Conservation (phyloP, 192 early-diverging fungal species). For the Umbelopsis isabellina region DNA sequence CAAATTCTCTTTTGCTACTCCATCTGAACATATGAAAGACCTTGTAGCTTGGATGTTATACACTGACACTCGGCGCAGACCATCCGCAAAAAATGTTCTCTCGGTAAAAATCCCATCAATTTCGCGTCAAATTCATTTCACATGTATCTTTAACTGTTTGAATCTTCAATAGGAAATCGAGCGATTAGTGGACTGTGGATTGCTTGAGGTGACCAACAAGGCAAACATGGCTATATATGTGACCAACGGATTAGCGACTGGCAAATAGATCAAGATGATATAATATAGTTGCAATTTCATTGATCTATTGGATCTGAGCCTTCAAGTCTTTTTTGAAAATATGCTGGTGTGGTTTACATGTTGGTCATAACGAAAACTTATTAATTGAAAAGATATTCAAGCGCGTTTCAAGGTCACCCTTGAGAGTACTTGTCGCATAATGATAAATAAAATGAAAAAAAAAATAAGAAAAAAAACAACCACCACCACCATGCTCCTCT, state of each 20-base stretch:
- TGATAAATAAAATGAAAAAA: not conserved
- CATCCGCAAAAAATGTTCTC: slow-evolving; percentile 29
- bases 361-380: no score
- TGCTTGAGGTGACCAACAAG: slow-evolving; percentile 23
- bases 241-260: slow-evolving; percentile 23
- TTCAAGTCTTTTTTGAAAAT: no score
- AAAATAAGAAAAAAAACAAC: not conserved
- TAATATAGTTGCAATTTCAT: no score
- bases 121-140: not conserved
- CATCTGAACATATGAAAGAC: slow-evolving; percentile 19
- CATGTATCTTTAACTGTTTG: not conserved
- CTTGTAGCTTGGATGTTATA: slow-evolving; percentile 34
- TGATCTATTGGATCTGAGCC: no score
- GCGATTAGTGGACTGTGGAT: slow-evolving; percentile 16
- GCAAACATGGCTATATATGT: slow-evolving; percentile 30
- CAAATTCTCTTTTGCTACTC: slow-evolving; percentile 32
- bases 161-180: slow-evolving; percentile 21
- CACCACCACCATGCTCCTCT: no score
- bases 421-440: not conserved
- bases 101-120: not conserved
- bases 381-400: no score
- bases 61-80: slow-evolving; percentile 22
- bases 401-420: not conserved
- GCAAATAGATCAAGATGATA: no score
- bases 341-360: no score